Percentiles rank a stretch among this genome's conserved stretches.
Evolutionary conservation across 2,329 filamentous ascomycete species (phyloP).

Genomic region (Ambrosiella beaveri): DNA sequence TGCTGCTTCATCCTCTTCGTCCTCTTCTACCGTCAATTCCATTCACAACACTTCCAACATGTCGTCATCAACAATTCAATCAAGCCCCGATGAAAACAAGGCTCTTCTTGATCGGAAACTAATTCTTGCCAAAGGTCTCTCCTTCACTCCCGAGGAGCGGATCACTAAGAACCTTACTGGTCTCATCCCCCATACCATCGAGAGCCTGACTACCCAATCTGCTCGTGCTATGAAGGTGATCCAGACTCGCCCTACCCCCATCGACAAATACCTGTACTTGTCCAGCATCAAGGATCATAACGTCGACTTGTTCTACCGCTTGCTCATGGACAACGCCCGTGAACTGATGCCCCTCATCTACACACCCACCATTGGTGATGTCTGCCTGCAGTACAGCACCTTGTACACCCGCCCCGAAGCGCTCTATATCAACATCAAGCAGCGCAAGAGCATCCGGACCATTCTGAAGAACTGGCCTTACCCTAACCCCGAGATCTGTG

Average conservation of each 20-base stretch:
- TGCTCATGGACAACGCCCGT: conserved; percentile 59
- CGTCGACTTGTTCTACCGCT: conserved; percentile 65
- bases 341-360: conserved; percentile 74
- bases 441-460: conserved; percentile 73
- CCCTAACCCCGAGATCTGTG: conserved; percentile 78
- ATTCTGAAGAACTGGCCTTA: conserved; percentile 92
- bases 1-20: neutral
- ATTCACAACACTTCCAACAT: neutral
- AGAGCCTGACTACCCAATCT: conserved; percentile 42
- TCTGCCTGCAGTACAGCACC: conserved; percentile 89
- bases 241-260: conserved; percentile 45
- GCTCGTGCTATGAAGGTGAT: conserved; percentile 59
- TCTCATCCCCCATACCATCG: conserved; percentile 46
- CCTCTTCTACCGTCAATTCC: neutral
- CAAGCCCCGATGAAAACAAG: neutral
- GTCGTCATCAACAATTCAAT: neutral
- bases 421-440: conserved; percentile 89
- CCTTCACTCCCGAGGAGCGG: conserved; percentile 47
- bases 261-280: conserved; percentile 76
- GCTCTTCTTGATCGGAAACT: conserved; percentile 8
- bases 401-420: conserved; percentile 91
- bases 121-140: conserved; percentile 31
- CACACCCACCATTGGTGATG: conserved; percentile 84
- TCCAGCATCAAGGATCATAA: conserved; percentile 59
- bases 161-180: conserved; percentile 47